These are phyloP conservation scores for Epichloe uncinata DNA, from an alignment of 2,329 filamentous ascomycete species.

Conservation along the genomic window DNA sequence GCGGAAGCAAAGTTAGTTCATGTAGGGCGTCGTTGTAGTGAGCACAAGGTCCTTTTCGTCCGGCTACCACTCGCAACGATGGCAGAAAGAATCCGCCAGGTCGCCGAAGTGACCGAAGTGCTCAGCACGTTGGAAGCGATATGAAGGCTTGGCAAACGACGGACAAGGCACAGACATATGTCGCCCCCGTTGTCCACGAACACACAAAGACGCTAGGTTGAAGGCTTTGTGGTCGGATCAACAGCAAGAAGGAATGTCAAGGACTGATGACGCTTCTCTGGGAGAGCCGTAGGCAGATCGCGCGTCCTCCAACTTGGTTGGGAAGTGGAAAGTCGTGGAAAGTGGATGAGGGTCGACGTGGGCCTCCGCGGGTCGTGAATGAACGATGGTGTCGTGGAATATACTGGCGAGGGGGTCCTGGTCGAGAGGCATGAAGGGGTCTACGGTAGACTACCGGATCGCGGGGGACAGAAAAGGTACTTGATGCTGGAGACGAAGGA, in stretches of 20 bases:
- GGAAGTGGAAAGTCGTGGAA: constrained; percentile 5
- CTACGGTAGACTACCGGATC: not conserved
- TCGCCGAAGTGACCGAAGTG: not conserved
- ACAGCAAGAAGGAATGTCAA: not conserved
- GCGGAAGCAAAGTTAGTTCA: not conserved
- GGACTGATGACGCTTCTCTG: not conserved
- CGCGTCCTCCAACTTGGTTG: constrained; percentile 2
- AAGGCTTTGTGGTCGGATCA: not conserved
- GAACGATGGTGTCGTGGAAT: constrained; percentile 2
- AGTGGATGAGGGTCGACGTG: not conserved
- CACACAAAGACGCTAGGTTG: not conserved
- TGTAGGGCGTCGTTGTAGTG: not conserved
- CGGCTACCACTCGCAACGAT: not conserved
- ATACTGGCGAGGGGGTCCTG: not conserved
- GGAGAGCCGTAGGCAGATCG: not conserved
- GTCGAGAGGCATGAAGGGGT: constrained; percentile 3
- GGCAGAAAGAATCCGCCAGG: not conserved
- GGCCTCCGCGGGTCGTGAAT: constrained; percentile 1
- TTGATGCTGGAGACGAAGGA: not conserved
- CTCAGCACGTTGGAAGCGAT: not conserved
- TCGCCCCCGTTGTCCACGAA: not conserved
- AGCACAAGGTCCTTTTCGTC: not conserved
- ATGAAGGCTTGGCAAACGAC: not conserved
- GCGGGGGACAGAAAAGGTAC: not conserved
- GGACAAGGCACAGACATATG: not conserved